Base-by-base conservation (phyloP, 305 asterid species). In the Fraxinus nigra region DNA sequence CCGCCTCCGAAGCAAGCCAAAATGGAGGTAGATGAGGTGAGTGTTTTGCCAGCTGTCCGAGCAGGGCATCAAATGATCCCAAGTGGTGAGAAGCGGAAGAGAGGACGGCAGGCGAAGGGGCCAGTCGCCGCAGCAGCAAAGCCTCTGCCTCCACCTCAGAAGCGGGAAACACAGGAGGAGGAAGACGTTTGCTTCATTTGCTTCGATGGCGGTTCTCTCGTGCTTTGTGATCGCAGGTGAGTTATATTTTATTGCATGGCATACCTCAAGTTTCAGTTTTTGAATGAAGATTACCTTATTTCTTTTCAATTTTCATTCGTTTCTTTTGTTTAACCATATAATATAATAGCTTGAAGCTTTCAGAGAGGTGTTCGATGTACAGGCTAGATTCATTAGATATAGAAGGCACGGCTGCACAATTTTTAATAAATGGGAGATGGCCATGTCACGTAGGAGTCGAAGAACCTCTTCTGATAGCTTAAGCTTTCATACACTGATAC, bases 61-160 rank as follows among this genome's bases (percentile, higher is more conserved):
- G 74, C 18, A 67, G 87, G n/a, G 37, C 38, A 33, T 79, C 76
- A 16, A 70, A 76, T 72, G 90, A 84, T 78, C 82, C 88, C 81
- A 81, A 81, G 48, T 13, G 87, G 46, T 4, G 97, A 89, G 84
- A 94, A 82, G 88, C 82, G 87, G 90, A 92, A 84, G 89, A 87
- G 99, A 48, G 98, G 99, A 2, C 87, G 99, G 48, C 95, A 92
- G 73, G 88, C 94, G 4, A 86, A 82, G 82, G 94, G 87, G 77
- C 90, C 82, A 63, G 16, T 46, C 18, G 83, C 32, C 72, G 20
- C 40, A 70, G 81, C 87, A 67, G 37, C 74, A 24, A 87, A 59
- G 54, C 54, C 54, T 46, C n/a, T 46, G 77, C 89, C 87, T 65
- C 93, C 90, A 26, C 26, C 14, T 70, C 76, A 84, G 24, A 91